phyloP scores from a whole-genome alignment of 2,329 filamentous ascomycete species.

The Calonectria fujianensis region DNA sequence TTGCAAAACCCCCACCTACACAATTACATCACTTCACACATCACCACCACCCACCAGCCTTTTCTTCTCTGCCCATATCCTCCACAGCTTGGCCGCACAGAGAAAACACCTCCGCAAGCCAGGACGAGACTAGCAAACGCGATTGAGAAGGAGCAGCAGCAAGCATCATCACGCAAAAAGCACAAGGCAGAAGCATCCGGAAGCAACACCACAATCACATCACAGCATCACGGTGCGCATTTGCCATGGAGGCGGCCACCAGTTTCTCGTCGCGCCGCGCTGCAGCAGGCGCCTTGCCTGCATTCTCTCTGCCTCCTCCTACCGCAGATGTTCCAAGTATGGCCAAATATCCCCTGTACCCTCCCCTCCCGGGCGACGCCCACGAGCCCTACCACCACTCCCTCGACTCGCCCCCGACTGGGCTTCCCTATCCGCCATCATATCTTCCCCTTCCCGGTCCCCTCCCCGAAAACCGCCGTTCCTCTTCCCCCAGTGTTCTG shows the following conservation, averaged over 20 bases:
- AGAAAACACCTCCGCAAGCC: neutral
- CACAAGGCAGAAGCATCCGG: conserved; percentile 13
- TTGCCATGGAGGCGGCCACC: conserved; percentile 55
- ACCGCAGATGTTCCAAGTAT: conserved; percentile 62
- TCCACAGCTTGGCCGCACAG: neutral
- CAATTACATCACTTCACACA: conserved; percentile 3
- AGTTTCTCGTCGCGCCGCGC: conserved; percentile 61
- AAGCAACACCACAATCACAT: conserved; percentile 36
- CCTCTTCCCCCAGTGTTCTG: conserved; percentile 59
- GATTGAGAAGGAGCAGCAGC: conserved; percentile 29
- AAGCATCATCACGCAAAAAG: conserved; percentile 17
- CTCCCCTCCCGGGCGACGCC: conserved; percentile 48
- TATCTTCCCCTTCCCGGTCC: conserved; percentile 53
- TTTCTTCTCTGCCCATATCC: neutral
- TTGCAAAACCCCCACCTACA: conserved; percentile 16
- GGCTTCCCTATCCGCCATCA: conserved; percentile 50
- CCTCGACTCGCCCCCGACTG: conserved; percentile 50
- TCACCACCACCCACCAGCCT: neutral
- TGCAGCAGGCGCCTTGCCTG: conserved; percentile 58
- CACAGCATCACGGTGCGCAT: conserved; percentile 34
- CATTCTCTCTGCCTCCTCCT: conserved; percentile 61
- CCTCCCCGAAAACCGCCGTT: conserved; percentile 54
- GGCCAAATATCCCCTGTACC: conserved; percentile 52
- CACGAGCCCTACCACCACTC: conserved; percentile 50
- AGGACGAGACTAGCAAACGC: neutral